Evolutionary conservation across 257 asterid species (phyloP).

Genomic region (Salvia miltiorrhiza): DNA sequence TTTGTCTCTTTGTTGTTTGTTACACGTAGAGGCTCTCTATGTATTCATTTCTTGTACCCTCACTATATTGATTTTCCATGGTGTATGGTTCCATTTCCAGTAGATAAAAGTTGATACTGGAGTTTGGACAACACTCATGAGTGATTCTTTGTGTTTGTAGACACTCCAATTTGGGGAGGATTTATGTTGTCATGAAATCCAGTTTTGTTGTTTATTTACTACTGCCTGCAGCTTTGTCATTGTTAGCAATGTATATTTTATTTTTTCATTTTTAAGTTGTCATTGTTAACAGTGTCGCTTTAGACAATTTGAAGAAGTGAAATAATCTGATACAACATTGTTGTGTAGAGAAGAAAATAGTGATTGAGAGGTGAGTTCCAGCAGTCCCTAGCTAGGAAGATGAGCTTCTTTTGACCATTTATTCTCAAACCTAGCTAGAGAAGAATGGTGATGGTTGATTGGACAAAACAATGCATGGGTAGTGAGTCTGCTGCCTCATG

Average conservation of each 20-base stretch:
- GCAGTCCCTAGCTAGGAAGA: no score
- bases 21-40: slow-evolving; percentile 8
- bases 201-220: slow-evolving; percentile 13
- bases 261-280: background rate
- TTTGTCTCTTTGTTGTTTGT: background rate
- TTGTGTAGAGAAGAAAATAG: no score
- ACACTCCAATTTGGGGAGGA: slow-evolving; percentile 22
- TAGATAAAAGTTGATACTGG: slow-evolving; percentile 25
- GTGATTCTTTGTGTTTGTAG: slow-evolving; percentile 44
- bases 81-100: slow-evolving; percentile 19
- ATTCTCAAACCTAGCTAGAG: no score
- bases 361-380: no score
- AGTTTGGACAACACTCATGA: slow-evolving; percentile 36
- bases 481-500: no score
- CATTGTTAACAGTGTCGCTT: background rate
- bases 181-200: slow-evolving; percentile 20
- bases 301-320: no score
- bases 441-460: no score
- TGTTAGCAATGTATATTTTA: background rate
- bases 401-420: no score
- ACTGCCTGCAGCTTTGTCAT: background rate
- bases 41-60: background rate
- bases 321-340: no score
- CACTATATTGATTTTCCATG: background rate
- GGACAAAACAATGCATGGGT: no score